Evolutionary conservation across 2,329 filamentous ascomycete species (phyloP), one percentile per base, ranked within the genome.

Genomic region (Metarhizium rileyi): DNA sequence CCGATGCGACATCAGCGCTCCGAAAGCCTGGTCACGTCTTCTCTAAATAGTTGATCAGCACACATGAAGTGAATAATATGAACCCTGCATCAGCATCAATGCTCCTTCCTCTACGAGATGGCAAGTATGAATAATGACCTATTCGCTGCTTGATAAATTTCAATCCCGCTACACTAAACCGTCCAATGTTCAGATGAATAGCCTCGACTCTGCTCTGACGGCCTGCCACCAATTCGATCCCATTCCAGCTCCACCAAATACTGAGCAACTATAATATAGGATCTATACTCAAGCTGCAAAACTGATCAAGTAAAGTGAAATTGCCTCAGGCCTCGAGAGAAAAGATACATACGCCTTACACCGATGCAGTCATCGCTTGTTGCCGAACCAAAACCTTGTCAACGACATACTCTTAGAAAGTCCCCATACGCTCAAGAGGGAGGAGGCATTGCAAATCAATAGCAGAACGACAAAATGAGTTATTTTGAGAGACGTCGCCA

Each of bases 271-370:
- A 33, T 12, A 14, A 14, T 14, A 33, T 5, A 33, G 30, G 30
- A 33, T 33, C 30, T 33, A 14, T 33, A 33, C 30, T n/a, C n/a
- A 28, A 16, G 42, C n/a, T 44, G 16, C n/a, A 46, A 35, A 22
- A 33, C 35, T 28, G 27, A 20, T 22, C 22, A 8, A 38, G n/a
- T 38, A 18, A 30, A 6, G 30, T 33, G 30, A 14, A n/a, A 33
- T 33, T 33, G 30, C 10, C 30, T 12, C 30, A 14, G 30, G 12
- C 30, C 30, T 14, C 16, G n/a, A 38, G 20, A 14, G 5, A 50
- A 26, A 41, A 52, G 28, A 44, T 36, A 47, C 41, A 57, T 60
- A 49, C 54, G 58, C 35, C 35, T 20, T 38, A 60, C 61, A 61
- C 61, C 61, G 52, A 48, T 58, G 49, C 55, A 59, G 62, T 7